Conservation (phyloP, 805 yeast genomes). For the Wickerhamiella brachini region DNA sequence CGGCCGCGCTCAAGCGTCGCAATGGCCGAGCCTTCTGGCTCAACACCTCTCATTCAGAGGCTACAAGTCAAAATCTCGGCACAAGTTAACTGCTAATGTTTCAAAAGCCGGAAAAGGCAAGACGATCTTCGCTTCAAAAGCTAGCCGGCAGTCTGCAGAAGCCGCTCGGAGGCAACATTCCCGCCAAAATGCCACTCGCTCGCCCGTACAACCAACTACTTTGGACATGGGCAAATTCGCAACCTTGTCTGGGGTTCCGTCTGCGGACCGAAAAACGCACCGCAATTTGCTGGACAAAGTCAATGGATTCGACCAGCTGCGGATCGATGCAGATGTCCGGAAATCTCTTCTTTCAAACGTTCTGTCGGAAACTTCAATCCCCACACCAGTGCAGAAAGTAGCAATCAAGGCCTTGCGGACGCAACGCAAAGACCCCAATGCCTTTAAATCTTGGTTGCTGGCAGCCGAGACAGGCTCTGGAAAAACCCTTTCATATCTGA, state of each 20-base stretch:
- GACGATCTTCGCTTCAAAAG: neutral
- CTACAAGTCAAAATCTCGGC: neutral
- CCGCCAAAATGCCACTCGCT: constrained; percentile 7
- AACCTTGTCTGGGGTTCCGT: constrained; percentile 16
- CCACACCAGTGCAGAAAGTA: constrained; percentile 76
- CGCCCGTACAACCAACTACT: constrained; percentile 13
- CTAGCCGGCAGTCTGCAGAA: neutral
- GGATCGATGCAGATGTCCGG: constrained; percentile 55
- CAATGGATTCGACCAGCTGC: constrained; percentile 48
- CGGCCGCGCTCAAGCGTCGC: neutral
- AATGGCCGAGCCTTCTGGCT: neutral
- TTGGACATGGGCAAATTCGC: constrained; percentile 24
- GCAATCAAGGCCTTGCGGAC: constrained; percentile 46
- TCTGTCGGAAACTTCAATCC: constrained; percentile 17
- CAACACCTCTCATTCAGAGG: neutral
- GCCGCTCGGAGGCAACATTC: neutral
- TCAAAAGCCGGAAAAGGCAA: neutral
- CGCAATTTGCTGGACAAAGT: constrained; percentile 37
- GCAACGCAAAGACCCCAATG: constrained; percentile 22
- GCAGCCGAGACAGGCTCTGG: constrained; percentile 98
- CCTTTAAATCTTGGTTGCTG: constrained; percentile 51
- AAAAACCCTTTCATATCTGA: constrained; percentile 82
- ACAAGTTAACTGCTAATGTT: neutral
- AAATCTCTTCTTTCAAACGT: constrained; percentile 32
- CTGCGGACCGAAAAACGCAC: constrained; percentile 19